Percentiles rank a stretch among this genome's conserved stretches.
Evolutionary conservation across 352 stramenopile genomes (phyloP).

Genomic region (Pythium aphanidermatum): DNA sequence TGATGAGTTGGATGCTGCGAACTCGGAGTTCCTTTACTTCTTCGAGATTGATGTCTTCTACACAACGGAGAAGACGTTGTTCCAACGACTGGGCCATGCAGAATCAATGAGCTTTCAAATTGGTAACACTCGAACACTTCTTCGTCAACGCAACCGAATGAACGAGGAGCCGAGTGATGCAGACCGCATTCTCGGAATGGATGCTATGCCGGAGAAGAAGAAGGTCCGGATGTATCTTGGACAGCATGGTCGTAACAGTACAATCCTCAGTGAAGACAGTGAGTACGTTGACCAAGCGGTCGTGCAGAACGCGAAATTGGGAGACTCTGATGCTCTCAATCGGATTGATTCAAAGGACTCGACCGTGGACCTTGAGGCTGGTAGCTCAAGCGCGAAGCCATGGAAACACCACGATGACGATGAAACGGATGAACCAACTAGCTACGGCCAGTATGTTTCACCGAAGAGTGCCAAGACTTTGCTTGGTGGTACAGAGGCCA

Average conservation of each 20-base stretch:
- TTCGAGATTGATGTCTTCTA: constrained; percentile 85
- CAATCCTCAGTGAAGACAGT: constrained; percentile 29
- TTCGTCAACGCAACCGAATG: constrained; percentile 81
- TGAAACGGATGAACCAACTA: constrained; percentile 3
- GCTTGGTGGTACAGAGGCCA: constrained; percentile 2
- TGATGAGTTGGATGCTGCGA: constrained; percentile 32
- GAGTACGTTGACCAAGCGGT: constrained; percentile 2
- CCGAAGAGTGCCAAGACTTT: constrained; percentile 30
- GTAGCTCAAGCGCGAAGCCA: background rate
- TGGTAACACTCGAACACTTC: constrained; percentile 76
- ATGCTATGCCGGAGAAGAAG: constrained; percentile 77
- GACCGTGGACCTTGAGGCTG: constrained; percentile 33
- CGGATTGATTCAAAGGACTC: constrained; percentile 55
- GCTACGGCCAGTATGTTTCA: constrained; percentile 50
- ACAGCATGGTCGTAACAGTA: constrained; percentile 34
- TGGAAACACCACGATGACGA: constrained; percentile 3
- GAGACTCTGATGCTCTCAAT: constrained; percentile 37
- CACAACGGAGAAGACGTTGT: constrained; percentile 46
- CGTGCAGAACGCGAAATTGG: constrained; percentile 22
- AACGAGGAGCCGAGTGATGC: constrained; percentile 39
- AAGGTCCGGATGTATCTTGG: constrained; percentile 49
- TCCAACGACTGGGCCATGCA: constrained; percentile 52
- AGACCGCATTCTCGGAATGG: constrained; percentile 37
- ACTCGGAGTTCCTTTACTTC: constrained; percentile 78
- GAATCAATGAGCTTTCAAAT: constrained; percentile 86